A percentile compares a stretch with the other conserved stretches of the same genome.
phyloP scores from a whole-genome alignment of 2,329 filamentous ascomycete species.

The Alternaria atra region DNA sequence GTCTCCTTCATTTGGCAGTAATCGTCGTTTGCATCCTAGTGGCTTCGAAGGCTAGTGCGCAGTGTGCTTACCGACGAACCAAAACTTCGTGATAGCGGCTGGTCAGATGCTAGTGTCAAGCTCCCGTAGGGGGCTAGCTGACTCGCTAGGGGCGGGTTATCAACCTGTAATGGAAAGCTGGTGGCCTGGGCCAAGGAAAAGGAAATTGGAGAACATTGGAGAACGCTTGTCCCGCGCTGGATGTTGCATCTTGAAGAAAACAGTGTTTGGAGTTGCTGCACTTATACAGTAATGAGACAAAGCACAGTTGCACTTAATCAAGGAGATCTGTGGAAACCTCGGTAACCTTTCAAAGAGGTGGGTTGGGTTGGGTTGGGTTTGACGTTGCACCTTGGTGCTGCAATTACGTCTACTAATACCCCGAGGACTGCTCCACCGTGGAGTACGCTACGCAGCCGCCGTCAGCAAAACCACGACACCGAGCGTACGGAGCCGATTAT shows the following conservation, averaged over 20 bases:
- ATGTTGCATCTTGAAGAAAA: neutral
- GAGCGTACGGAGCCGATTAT: neutral
- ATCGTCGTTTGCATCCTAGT: conserved; percentile 7
- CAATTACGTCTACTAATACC: neutral
- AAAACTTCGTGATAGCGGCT: conserved; percentile 9
- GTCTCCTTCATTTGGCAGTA: conserved; percentile 2
- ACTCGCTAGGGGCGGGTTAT: conserved; percentile 4
- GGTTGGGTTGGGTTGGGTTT: neutral
- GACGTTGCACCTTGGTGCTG: conserved; percentile 1
- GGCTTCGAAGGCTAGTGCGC: conserved; percentile 7
- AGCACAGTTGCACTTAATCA: neutral
- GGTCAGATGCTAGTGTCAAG: conserved; percentile 2
- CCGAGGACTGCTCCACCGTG: conserved; percentile 6
- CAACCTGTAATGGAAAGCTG: neutral
- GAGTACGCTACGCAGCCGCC: neutral
- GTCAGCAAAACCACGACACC: conserved; percentile 3
- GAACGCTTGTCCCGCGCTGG: neutral
- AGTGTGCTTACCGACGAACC: conserved; percentile 10
- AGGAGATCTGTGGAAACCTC: neutral
- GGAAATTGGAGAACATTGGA: conserved; percentile 1
- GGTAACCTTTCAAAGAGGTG: neutral
- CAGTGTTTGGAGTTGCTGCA: neutral
- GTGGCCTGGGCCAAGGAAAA: neutral
- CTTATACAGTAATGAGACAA: neutral
- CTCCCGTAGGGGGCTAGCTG: conserved; percentile 5